phyloP scores from a whole-genome alignment of 805 yeast genomes.

The Ogataea allantospora region DNA sequence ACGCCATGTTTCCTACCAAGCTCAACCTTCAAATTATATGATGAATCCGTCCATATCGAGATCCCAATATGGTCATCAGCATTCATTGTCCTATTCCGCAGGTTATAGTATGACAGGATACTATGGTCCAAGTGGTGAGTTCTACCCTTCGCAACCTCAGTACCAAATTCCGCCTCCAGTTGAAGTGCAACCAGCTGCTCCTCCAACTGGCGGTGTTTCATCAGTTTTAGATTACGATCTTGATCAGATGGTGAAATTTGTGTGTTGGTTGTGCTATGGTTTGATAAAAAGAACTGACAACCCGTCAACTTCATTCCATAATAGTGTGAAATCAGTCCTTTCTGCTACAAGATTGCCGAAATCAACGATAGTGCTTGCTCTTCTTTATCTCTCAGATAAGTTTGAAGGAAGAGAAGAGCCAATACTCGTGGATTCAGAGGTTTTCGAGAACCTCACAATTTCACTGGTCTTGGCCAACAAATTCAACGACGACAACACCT shows the following conservation, averaged over 20 bases:
- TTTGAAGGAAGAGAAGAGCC: conserved; percentile 37
- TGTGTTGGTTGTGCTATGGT: conserved; percentile 71
- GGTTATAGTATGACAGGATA: conserved; percentile 18
- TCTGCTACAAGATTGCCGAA: conserved; percentile 86
- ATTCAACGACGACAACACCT: conserved; percentile 94
- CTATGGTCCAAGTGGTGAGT: conserved; percentile 14
- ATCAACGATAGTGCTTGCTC: conserved; percentile 73
- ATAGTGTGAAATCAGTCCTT: conserved; percentile 63
- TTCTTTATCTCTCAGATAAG: conserved; percentile 71
- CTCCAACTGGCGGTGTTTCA: conserved; percentile 75
- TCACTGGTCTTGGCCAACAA: conserved; percentile 85
- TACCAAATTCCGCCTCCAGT: conserved; percentile 9
- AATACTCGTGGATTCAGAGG: conserved; percentile 34
- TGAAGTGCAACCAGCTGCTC: conserved; percentile 16
- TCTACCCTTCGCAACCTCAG: conserved; percentile 13
- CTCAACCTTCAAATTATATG: conserved; percentile 16
- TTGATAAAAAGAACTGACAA: conserved; percentile 53
- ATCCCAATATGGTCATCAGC: conserved; percentile 22
- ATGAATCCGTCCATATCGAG: conserved; percentile 12
- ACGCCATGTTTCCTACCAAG: conserved; percentile 23
- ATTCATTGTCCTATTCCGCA: conserved; percentile 21
- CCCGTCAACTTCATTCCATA: conserved; percentile 52
- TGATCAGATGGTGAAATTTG: conserved; percentile 73
- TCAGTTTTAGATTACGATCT: conserved; percentile 78
- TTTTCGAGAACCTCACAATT: conserved; percentile 58